Conservation (phyloP, 2,329 filamentous ascomycete genomes). For the Xylariaceae sp. region DNA sequence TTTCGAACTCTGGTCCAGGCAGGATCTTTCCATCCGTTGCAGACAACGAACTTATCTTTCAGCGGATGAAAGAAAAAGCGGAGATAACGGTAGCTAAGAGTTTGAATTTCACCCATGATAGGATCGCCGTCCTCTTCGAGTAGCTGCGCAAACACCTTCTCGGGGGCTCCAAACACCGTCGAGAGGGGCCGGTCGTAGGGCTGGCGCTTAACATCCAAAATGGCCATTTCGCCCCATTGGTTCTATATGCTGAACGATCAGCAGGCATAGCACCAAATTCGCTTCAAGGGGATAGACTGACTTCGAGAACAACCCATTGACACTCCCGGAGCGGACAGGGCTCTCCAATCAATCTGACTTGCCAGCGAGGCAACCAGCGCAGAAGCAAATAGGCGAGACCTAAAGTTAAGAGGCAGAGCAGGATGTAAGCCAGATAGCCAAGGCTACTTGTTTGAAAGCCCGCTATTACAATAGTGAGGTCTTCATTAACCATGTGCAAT, state of each 20-base stretch:
- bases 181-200: slow-evolving; percentile 62
- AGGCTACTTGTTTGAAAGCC: slow-evolving; percentile 81
- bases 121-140: slow-evolving; percentile 77
- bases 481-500: slow-evolving; percentile 90
- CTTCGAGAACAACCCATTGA: slow-evolving; percentile 91
- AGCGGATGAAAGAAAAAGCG: slow-evolving; percentile 89
- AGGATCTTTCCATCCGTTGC: slow-evolving; percentile 93
- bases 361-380: slow-evolving; percentile 89
- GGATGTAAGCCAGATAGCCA: slow-evolving; percentile 72
- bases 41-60: slow-evolving; percentile 86
- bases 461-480: slow-evolving; percentile 90
- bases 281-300: slow-evolving; percentile 43
- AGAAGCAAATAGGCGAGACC: slow-evolving; percentile 85
- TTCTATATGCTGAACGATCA: slow-evolving; percentile 59
- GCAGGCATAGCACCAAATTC: neutral
- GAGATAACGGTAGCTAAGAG: slow-evolving; percentile 91
- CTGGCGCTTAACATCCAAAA: slow-evolving; percentile 69
- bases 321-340: slow-evolving; percentile 73
- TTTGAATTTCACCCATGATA: slow-evolving; percentile 74
- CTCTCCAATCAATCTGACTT: slow-evolving; percentile 75
- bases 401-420: slow-evolving; percentile 72
- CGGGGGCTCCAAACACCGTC: slow-evolving; percentile 69
- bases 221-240: slow-evolving; percentile 90
- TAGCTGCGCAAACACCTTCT: slow-evolving; percentile 62
- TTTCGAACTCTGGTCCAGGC: slow-evolving; percentile 79